Base-by-base conservation (phyloP, 768 basidiomycete genomes). In the Psilocybe tampanensis region DNA sequence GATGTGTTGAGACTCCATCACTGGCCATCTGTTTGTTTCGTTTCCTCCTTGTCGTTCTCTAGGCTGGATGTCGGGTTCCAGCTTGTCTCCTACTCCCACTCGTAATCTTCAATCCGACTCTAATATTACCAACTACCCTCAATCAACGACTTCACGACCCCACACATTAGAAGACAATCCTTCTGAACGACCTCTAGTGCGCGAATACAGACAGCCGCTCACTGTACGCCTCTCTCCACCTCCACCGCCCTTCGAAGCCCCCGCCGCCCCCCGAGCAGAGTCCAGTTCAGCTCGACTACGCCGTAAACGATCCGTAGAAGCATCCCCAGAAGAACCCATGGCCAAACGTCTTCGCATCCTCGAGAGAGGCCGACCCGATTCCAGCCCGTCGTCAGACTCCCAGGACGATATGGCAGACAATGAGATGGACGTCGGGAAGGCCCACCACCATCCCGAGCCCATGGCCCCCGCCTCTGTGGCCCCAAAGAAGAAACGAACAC, bases 401-500 rank as follows among this genome's bases (percentile, higher is more conserved):
- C 82, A 84, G 65, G 80, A 76, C 56, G 80, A 77, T 18, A 72
- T 83, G 76, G 83, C 82, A 8, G 87, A 88, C 68, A 84, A 76
- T 50, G 86, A 86, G 62, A 80, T 76, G 60, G 80, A 82, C 54
- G 71, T 74, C 32, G 78, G 73, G 39, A 77, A 71, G 56, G 76
- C 73, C 45, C 76, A 78, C 33, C 73, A 70, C 29, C 29, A 29
- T 29, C 70, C 77, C 22, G 78, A 77, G 61, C 67, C 65, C 52
- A 68, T 72, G 17, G 71, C 72, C 2, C 56, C 66, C n/a, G 49
- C 76, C 18, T 66, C 69, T 23, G 65, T 75, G 24, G 84, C 83
- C 47, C 80, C 83, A 60, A 91, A 91, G 80, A 90, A 90, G 72
- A 92, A 91, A 66, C 82, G 92, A 54, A 94, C 92, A 26, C 79